Percentiles rank a stretch among this genome's conserved stretches.
These are phyloP conservation scores for Entonaema liquescens DNA, from an alignment of 495 filamentous ascomycete genomes.

Conservation along the genomic window DNA sequence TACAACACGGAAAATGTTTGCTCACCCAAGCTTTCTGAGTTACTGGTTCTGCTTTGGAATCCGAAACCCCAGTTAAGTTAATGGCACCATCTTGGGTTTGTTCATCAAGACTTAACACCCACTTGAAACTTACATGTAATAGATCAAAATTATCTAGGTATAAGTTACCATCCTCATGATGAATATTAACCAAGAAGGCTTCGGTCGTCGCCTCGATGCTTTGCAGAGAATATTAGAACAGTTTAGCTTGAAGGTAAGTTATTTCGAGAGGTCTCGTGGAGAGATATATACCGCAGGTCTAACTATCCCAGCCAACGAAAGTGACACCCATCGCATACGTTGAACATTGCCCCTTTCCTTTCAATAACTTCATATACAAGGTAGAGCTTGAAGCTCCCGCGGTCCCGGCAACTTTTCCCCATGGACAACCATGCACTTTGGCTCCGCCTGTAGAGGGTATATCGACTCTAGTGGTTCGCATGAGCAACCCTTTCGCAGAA, in stretches of 20 bases:
- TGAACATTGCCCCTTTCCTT: constrained; percentile 7
- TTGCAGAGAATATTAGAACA: constrained; percentile 5
- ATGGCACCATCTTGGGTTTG: too few species aligned
- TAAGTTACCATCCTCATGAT: background rate
- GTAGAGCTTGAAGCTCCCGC: constrained; percentile 7
- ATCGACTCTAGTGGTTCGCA: constrained; percentile 2
- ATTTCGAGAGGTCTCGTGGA: background rate
- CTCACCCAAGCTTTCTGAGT: too few species aligned
- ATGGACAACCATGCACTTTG: constrained; percentile 3
- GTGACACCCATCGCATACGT: constrained; percentile 14
- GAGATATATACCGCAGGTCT: background rate
- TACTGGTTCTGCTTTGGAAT: too few species aligned
- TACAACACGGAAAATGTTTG: too few species aligned
- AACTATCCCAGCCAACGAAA: constrained; percentile 6
- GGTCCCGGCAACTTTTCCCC: background rate
- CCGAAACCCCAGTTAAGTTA: too few species aligned
- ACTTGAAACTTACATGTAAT: too few species aligned
- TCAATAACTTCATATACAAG: constrained; percentile 20
- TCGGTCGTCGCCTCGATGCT: constrained; percentile 4
- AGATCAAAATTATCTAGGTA: too few species aligned
- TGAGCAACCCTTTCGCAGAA: constrained; percentile 19
- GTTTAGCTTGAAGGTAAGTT: constrained; percentile 4
- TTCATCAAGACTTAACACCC: too few species aligned
- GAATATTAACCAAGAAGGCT: constrained; percentile 16
- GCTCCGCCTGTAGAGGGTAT: background rate